Percentiles rank a stretch among this genome's conserved stretches.
phyloP scores from a whole-genome alignment of 192 early-diverging fungal genomes.

The Gaertneriomyces semiglobifer region DNA sequence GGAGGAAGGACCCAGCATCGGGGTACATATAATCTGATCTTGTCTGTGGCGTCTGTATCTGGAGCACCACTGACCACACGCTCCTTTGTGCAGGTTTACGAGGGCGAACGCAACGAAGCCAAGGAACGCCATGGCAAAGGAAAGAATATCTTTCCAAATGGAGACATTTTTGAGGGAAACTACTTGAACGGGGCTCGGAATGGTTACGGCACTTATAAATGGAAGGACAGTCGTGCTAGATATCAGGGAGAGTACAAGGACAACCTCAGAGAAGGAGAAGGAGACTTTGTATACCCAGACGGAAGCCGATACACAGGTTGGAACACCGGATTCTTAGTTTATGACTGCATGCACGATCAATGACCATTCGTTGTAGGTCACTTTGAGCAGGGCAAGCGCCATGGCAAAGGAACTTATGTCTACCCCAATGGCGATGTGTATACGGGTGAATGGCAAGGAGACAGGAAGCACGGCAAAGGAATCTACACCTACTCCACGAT shows the following conservation, averaged over 20 bases:
- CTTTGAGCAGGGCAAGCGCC: constrained; percentile 48
- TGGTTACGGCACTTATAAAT: constrained; percentile 52
- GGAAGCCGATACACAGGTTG: constrained; percentile 53
- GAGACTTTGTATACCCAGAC: constrained; percentile 57
- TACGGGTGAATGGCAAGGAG: constrained; percentile 48
- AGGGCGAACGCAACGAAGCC: constrained; percentile 51
- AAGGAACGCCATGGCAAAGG: constrained; percentile 56
- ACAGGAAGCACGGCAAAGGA: constrained; percentile 54
- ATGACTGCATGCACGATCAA: no score
- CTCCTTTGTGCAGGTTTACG: constrained; percentile 42
- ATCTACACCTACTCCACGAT: constrained; percentile 30
- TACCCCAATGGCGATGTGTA: constrained; percentile 59
- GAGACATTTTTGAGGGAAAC: constrained; percentile 50
- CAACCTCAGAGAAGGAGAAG: constrained; percentile 43
- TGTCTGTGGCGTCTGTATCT: neutral
- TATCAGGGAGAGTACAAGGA: constrained; percentile 55
- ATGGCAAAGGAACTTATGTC: constrained; percentile 49
- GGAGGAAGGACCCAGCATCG: constrained; percentile 44
- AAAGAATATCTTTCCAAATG: constrained; percentile 56
- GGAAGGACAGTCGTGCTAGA: constrained; percentile 46
- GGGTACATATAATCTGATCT: constrained; percentile 25
- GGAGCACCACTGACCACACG: neutral
- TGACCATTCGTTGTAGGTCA: constrained; percentile 27
- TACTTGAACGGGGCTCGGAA: constrained; percentile 44
- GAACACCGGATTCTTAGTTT: neutral